Percentiles rank a stretch among this genome's conserved stretches.
These are phyloP conservation scores for Fusarium sp. DNA, from an alignment of 2,329 filamentous ascomycete species.

Conservation along the genomic window DNA sequence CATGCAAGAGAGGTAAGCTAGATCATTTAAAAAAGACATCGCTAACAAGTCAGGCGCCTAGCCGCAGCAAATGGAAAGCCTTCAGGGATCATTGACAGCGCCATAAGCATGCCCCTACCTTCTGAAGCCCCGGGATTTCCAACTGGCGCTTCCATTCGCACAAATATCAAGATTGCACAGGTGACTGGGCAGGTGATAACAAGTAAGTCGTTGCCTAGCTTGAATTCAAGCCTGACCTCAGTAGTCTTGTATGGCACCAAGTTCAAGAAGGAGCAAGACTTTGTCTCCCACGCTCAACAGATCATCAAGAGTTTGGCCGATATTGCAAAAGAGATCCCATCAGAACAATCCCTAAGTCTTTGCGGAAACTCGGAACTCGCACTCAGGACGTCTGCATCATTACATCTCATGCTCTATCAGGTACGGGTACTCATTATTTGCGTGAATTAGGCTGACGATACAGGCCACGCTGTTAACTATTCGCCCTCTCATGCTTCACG, in stretches of 20 bases:
- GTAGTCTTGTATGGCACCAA: background rate
- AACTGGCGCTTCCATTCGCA: background rate
- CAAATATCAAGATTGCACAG: background rate
- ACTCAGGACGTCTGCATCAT: background rate
- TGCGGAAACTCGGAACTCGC: background rate
- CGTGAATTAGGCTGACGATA: background rate
- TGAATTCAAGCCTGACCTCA: background rate
- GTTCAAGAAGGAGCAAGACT: background rate
- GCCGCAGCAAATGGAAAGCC: background rate
- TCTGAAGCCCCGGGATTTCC: background rate
- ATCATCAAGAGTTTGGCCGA: background rate
- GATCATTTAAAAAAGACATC: background rate
- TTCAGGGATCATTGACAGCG: background rate
- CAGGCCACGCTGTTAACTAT: background rate
- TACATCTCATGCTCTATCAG: background rate
- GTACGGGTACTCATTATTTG: fast-evolving
- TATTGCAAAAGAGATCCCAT: background rate
- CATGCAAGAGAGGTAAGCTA: background rate
- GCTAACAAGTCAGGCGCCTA: background rate
- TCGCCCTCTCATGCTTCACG: background rate
- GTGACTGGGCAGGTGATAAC: background rate
- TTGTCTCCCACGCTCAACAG: background rate
- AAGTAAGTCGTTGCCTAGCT: background rate
- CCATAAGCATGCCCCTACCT: background rate
- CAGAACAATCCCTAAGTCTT: background rate